Evolutionary conservation across 306 rosid genomes (phyloP).

Genomic region (Notholithocarpus densiflorus): DNA sequence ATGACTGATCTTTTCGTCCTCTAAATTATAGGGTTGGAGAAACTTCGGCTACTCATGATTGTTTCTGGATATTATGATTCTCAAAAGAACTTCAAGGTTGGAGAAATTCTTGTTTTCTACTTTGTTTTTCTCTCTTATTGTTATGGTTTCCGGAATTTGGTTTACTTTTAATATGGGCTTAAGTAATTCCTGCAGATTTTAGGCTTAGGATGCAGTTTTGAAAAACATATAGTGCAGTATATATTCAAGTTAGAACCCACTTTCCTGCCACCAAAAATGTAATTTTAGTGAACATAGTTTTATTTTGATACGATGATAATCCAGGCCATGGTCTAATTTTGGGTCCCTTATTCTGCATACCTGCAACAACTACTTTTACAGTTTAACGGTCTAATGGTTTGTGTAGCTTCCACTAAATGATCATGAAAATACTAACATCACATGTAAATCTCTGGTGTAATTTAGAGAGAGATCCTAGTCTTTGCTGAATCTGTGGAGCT

Average conservation of each 20-base stretch:
- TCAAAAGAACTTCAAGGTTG: conserved; percentile 77
- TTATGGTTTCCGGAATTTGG: background rate
- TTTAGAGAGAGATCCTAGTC: conserved; percentile 75
- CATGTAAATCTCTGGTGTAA: background rate
- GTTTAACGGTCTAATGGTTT: background rate
- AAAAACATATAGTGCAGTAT: too few relatives aligned
- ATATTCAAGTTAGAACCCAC: background rate
- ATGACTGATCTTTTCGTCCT: background rate
- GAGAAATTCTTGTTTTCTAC: background rate
- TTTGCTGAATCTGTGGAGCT: conserved; percentile 66
- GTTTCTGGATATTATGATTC: conserved; percentile 67
- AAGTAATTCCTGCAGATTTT: too few relatives aligned
- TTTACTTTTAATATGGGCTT: too few relatives aligned
- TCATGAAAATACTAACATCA: background rate
- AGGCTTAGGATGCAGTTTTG: too few relatives aligned
- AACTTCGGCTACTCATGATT: conserved; percentile 58
- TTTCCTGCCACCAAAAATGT: background rate
- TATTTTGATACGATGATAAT: background rate
- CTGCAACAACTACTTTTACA: background rate
- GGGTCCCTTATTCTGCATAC: background rate
- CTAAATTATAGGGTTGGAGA: conserved; percentile 54
- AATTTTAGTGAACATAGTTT: background rate
- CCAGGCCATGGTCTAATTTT: background rate
- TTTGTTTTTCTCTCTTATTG: background rate
- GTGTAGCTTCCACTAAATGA: background rate